These are phyloP conservation scores for Neopestalotiopsis sp. DNA, from an alignment of 2,329 filamentous ascomycete genomes.

Conservation along the genomic window DNA sequence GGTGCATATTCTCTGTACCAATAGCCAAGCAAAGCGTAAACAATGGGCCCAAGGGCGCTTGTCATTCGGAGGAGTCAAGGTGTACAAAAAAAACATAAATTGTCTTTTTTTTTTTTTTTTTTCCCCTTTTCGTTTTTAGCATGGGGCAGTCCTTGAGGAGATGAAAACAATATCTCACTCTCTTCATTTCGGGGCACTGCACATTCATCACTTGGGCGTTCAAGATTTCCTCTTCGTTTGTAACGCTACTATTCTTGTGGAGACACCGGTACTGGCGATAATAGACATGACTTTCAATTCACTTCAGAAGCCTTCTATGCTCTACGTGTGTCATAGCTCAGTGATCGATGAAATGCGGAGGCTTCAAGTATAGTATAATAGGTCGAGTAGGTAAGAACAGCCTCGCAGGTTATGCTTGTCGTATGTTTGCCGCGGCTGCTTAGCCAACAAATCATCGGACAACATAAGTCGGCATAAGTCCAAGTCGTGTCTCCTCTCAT, in stretches of 20 bases:
- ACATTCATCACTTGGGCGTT: background rate
- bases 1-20: constrained; percentile 31
- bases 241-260: background rate
- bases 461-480: too few relatives aligned
- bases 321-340: too few relatives aligned
- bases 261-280: background rate
- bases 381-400: too few relatives aligned
- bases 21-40: constrained; percentile 25
- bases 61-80: constrained; percentile 31
- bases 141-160: background rate
- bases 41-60: constrained; percentile 17
- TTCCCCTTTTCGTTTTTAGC: background rate
- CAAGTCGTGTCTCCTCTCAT: too few relatives aligned
- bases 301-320: background rate
- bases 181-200: background rate
- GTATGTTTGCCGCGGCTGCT: too few relatives aligned
- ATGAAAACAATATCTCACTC: background rate
- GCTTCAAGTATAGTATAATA: background rate
- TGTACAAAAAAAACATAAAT: constrained; percentile 24
- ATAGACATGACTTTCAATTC: background rate
- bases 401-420: too few relatives aligned
- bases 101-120: too few relatives aligned
- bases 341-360: background rate
- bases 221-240: background rate
- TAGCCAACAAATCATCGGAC: too few relatives aligned